Percentiles rank a stretch among this genome's conserved stretches.
Conservation (phyloP, 169 alveolate genomes). For the Plasmodium berghei region DNA sequence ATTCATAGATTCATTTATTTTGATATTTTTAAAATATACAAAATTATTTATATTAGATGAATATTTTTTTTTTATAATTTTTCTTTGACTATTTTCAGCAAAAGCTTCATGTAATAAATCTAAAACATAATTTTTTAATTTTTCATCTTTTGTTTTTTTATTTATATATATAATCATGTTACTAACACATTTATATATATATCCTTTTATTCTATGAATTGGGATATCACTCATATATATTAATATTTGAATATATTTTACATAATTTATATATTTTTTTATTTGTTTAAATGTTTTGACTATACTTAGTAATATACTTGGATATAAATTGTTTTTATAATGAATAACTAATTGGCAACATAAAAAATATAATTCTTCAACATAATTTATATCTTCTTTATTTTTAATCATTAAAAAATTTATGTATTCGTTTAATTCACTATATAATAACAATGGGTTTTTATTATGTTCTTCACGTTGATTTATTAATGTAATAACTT, state of each 20-base stretch:
- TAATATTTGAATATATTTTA: conserved; percentile 31
- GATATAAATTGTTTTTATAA: conserved; percentile 17
- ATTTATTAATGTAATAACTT: neutral
- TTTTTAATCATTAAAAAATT: conserved; percentile 28
- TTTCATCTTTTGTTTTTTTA: neutral
- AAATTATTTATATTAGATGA: neutral
- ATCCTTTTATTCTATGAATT: conserved; percentile 4
- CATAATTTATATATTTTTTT: neutral
- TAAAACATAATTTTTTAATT: conserved; percentile 6
- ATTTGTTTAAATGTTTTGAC: conserved; percentile 21
- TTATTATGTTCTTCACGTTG: conserved; percentile 3
- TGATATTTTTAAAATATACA: neutral
- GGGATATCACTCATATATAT: conserved; percentile 30
- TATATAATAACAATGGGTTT: conserved; percentile 5
- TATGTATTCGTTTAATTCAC: conserved; percentile 51
- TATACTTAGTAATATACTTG: conserved; percentile 18
- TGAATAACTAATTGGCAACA: conserved; percentile 15
- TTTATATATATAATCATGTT: conserved; percentile 11
- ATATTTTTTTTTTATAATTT: conserved; percentile 40
- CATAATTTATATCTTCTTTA: conserved; percentile 37
- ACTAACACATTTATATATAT: conserved; percentile 30
- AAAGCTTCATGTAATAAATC: conserved; percentile 44
- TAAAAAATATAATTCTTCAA: conserved; percentile 51
- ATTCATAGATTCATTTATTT: conserved; percentile 20
- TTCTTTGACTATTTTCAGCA: conserved; percentile 38